Conservation (phyloP, 257 asterid genomes). For the Euphrasia confusa region DNA sequence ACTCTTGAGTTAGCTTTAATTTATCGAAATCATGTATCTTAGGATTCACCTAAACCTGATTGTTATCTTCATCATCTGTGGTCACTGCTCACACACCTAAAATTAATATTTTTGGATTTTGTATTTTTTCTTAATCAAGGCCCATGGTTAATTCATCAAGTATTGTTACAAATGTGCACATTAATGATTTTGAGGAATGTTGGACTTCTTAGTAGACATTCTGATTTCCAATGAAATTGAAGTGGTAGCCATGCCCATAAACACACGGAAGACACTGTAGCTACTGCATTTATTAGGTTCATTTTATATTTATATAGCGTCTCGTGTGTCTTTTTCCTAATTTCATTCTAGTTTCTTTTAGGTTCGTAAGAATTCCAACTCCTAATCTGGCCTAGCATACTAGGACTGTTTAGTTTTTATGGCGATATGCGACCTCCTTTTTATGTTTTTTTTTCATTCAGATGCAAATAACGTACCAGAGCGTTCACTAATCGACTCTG, state of each 20-base stretch:
- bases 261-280: conserved; percentile 7
- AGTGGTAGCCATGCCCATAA: no score
- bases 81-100: not conserved
- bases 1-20: conserved; percentile 20
- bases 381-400: not conserved
- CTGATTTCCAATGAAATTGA: no score
- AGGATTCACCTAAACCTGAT: conserved; percentile 16
- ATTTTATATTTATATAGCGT: no score
- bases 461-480: not conserved
- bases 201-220: not conserved
- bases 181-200: not conserved
- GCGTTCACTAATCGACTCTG: no score
- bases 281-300: conserved; percentile 5
- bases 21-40: conserved; percentile 1
- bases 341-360: not conserved
- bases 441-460: not conserved
- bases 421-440: not conserved
- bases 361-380: not conserved
- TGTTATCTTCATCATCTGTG: conserved; percentile 11
- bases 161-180: not conserved
- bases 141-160: conserved; percentile 4
- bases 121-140: conserved; percentile 3
- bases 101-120: not conserved
- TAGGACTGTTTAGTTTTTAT: conserved; percentile 1
- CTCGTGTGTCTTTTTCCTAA: no score